Base-by-base conservation (phyloP, 1,284 basidiomycete genomes). In the Apiotrichum porosum region DNA sequence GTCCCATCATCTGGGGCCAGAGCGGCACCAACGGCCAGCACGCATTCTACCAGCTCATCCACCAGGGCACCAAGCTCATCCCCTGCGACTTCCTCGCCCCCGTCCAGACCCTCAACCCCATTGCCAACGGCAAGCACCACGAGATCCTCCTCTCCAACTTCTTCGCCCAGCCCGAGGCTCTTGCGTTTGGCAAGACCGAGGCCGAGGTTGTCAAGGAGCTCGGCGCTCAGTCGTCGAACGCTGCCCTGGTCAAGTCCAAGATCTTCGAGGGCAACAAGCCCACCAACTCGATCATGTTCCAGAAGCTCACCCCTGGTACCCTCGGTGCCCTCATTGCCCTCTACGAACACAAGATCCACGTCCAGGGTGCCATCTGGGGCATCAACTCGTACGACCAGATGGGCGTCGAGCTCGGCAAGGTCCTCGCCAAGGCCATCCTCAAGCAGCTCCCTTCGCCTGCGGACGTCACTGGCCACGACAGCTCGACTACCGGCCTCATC, bases 1-100 rank as follows among this genome's bases (percentile, higher is more conserved):
- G 94, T 36, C 94, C 94, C 5, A 97, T 98, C 76, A 89, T 97
- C 72, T 97, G 95, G 94, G 95, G 94, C 59, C 93, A 94, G 22
- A 85, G 89, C 0, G 95, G 94, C 44, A 97, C 95, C 44, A 97
- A 97, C 75, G 94, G 93, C 53, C 94, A 97, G 75, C 94, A 98
- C 78, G 95, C 94, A 19, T 97, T 97, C 82, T 97, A 97, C 78
- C 94, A 97, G 76, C 85, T 97, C 57, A 83, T 97, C 44, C 92
- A 95, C 78, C 92, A 97, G 75, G 89, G 88, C 44, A 92, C 87
- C 44, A 93, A 92, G 77, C 75, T 97, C 58, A 86, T 94, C 61
- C 92, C 93, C 35, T 75, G 71, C 39, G 94, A 98, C 75, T 97
- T 98, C 79, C 80, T 98, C 59, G 93, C 94, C 1, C 93, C 95